Base-by-base conservation (phyloP, 2,329 filamentous ascomycete species). In the Hypoxylon sp. region DNA sequence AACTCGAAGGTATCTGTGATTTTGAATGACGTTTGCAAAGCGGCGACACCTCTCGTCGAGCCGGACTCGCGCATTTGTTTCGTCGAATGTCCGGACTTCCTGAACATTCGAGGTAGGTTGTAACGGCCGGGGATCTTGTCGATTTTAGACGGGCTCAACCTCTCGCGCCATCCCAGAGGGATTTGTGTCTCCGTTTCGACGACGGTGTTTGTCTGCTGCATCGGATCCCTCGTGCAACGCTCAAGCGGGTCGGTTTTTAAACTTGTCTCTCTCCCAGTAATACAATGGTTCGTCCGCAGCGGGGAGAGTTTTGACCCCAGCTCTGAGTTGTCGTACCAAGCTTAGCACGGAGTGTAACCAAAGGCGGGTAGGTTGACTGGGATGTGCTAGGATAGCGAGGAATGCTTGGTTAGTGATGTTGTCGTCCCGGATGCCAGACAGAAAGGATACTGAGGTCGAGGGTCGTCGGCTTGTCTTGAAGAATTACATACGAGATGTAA, bases 11-110 rank as follows among this genome's bases (percentile, higher is more conserved):
- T 94, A 77, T 97, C 91, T 75, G 87, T 84, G 4, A 93, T 91
- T 72, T 92, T 94, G 80, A 94, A 92, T 0, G 94, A 97, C 14
- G 90, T 94, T 80, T 97, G 88, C 61, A 98, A 85, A 31, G 86
- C 86, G 55, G 93, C 88, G 76, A 98, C 53, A 44, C 56, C 55
- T 47, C 22, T 59, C 4, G 48, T 62, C 50, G 69, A 31, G n/a
- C 13, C 33, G 26, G 60, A 24, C 31, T 65, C 66, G 60, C 59
- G 67, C 50, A 56, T 63, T 52, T 60, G 67, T 46, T 71, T 69
- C 11, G 55, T 54, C 26, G 62, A 63, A n/a, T 53, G 53, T 42
- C 46, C 37, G 42, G 44, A 51, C 10, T 57, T 37, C 35, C 67
- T 61, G 50, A 70, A 67, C 62, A 69, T 69, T 53, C 63, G 66